Conservation (phyloP, 208 protist genomes). For the Acanthamoeba triangularis region DNA sequence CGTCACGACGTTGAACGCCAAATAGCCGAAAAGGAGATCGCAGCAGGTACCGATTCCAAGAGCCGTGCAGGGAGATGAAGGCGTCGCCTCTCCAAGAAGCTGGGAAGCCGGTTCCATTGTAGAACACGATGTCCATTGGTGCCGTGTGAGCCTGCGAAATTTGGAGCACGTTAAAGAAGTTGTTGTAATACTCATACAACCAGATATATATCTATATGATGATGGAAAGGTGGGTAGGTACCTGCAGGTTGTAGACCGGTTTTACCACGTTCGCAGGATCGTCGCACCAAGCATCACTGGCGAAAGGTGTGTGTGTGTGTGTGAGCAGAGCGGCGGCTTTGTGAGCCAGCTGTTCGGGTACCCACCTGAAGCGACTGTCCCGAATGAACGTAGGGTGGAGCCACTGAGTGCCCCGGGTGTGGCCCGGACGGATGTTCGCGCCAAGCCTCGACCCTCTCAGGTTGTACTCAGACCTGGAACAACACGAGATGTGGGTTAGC, state of each 20-base stretch:
- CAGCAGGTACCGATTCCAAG: not conserved
- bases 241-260: slow-evolving; percentile 19
- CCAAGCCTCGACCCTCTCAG: not conserved
- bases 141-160: slow-evolving; percentile 46
- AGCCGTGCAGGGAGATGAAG: slow-evolving; percentile 47
- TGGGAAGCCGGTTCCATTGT: slow-evolving; percentile 9
- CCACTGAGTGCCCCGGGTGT: slow-evolving; percentile 39
- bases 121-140: slow-evolving; percentile 52
- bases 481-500: not conserved
- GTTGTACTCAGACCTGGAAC: slow-evolving; percentile 18
- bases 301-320: not conserved
- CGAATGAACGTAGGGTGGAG: not conserved
- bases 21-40: not conserved
- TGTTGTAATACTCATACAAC: too few relatives aligned
- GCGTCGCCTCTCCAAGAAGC: not conserved
- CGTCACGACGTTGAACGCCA: not conserved
- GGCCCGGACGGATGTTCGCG: not conserved
- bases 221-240: not conserved
- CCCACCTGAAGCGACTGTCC: slow-evolving; percentile 3
- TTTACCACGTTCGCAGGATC: slow-evolving; percentile 1
- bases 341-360: not conserved
- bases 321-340: too few relatives aligned
- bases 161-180: too few relatives aligned
- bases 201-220: too few relatives aligned
- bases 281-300: slow-evolving; percentile 52